Evolutionary conservation across 2,329 filamentous ascomycete genomes (phyloP), one percentile per base, ranked within the genome.

Genomic region (Colletotrichum camelliae): DNA sequence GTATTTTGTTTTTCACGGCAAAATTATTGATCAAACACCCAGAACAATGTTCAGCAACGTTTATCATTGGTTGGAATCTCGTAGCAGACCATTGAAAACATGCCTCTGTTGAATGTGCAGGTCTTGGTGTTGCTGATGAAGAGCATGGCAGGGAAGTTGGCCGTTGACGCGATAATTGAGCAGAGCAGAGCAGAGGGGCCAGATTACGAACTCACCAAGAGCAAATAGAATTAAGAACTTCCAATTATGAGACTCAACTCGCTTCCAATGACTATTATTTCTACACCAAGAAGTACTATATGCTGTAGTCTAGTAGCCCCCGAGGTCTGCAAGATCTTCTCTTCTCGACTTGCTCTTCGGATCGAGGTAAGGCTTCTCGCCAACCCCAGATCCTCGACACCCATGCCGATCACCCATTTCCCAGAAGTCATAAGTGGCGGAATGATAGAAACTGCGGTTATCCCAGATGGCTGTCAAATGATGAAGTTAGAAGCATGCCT

Each of bases 351-450:
- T 84, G 74, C 82, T 84, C 5, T 80, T 75, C 2, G 78, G 72
- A 61, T 87, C 85, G 24, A 87, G 80, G 72, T 86, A 87, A 0
- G 86, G 86, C 10, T 83, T 84, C 78, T 87, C 86, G 10, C 86
- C 86, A 37, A 87, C 75, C 24, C 84, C 84, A 35, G 81, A 84
- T 1, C 86, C 86, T 2, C 86, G 78, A 67, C 87, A 83, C 4
- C 86, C 86, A 31, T 82, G 81, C 3, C 86, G 79, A 1, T 84
- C 84, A 3, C 88, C 89, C 12, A 85, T 78, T 9, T 84, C 85
- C 4, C 78, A 85, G n/a, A 93, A 93, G 76, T 94, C 92, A 76
- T 90, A 92, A 0, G 91, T 93, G 0, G 91, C 91, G 29, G 88
- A 86, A 71, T 88, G 86, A 77, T 83, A 86, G 6, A 85, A 88